Base-by-base conservation (phyloP, 192 early-diverging fungal species). In the Coemansia sp. region DNA sequence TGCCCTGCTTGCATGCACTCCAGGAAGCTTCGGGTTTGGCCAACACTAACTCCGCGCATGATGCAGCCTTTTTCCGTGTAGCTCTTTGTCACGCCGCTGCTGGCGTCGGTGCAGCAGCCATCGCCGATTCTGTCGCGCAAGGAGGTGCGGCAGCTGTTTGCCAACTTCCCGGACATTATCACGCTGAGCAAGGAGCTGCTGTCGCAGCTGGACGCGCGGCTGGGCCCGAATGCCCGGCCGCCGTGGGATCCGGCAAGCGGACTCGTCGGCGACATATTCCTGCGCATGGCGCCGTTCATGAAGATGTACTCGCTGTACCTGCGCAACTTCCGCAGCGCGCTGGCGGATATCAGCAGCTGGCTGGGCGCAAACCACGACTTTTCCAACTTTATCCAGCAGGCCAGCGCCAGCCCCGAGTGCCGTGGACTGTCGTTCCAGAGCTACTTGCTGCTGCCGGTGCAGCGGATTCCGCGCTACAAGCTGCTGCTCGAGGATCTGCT, bases 91-190 rank as follows among this genome's bases (percentile, higher is more conserved):
- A 40, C 31, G 32, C 75, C 75, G 55, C 69, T 78, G 25, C 56
- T 78, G 54, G 65, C 62, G 27, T 78, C 75, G 24, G 75, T 69
- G 23, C 65, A 67, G 58, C 68, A 71, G 54, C 61, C 50, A 8
- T 16, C 60, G 28, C 67, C 76, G 21, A 80, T 81, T 27, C 61
- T 80, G 47, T 53, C 83, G 31, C 80, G 83, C 54, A 85, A 84
- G 50, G 77, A 77, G 35, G 81, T 88, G 4, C 71, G 62, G n/a
- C 77, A 83, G 69, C 73, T 88, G 46, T 88, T 88, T 77, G 84
- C 87, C 54, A 86, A 86, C 73, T 81, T 88, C 57, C 71, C 80
- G 27, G 85, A 86, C 56, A 81, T 88, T 35, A 61, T 86, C 32
- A 77, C 69, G 55, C 69, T 86, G 30, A 88, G 86, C 67, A 79